phyloP scores from a whole-genome alignment of 495 filamentous ascomycete genomes.

The Letharia lupina region DNA sequence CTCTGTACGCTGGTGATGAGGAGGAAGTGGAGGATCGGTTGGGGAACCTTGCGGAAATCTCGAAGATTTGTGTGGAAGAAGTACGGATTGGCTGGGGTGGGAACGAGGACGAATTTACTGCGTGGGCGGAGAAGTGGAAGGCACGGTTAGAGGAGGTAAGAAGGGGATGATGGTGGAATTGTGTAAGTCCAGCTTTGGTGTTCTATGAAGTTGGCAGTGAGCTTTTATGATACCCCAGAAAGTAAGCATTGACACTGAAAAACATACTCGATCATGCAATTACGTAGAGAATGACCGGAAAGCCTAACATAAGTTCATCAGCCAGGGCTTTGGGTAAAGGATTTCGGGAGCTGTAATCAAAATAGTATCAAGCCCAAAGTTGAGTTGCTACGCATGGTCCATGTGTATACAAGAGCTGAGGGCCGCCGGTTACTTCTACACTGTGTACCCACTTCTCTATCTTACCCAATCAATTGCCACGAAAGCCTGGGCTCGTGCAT shows the following conservation, averaged over 20 bases:
- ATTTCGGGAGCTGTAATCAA: no score
- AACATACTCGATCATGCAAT: neutral
- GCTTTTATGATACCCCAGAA: slow-evolving; percentile 3
- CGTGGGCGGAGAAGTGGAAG: slow-evolving; percentile 42
- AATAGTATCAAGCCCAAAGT: neutral
- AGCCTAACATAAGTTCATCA: neutral
- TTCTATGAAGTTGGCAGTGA: neutral
- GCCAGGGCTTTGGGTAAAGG: neutral
- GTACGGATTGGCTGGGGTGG: slow-evolving; percentile 22
- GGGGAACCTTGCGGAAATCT: slow-evolving; percentile 16
- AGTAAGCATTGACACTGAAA: neutral
- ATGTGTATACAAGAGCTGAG: neutral
- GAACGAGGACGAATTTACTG: slow-evolving; percentile 39
- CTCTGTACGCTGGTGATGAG: slow-evolving; percentile 38
- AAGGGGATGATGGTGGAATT: neutral
- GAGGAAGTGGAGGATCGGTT: slow-evolving; percentile 29
- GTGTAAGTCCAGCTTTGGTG: no score
- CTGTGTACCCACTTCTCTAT: neutral
- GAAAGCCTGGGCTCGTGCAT: neutral
- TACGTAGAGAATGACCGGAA: neutral
- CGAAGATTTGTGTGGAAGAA: slow-evolving; percentile 28
- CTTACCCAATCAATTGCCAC: neutral
- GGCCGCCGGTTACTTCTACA: neutral
- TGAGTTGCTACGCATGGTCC: neutral
- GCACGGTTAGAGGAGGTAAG: slow-evolving; percentile 17